Evolutionary conservation across 306 rosid genomes (phyloP).

Genomic region (Quercus parvula): DNA sequence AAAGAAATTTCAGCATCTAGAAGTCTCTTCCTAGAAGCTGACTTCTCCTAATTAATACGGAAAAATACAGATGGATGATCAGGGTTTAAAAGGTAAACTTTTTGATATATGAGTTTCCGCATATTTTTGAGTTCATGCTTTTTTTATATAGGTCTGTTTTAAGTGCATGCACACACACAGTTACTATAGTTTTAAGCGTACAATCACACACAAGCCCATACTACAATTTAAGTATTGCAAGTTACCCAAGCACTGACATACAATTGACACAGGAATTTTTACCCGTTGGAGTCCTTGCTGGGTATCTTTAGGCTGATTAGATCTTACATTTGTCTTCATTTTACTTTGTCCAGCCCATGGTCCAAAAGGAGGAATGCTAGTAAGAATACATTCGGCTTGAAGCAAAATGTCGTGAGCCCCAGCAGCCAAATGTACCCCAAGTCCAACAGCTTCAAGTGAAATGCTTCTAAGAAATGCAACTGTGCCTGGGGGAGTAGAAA

Average conservation of each 20-base stretch:
- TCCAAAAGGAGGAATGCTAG: conserved; percentile 63
- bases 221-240: neutral
- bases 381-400: conserved; percentile 71
- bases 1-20: neutral
- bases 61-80: neutral
- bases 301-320: conserved; percentile 94
- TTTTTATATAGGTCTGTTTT: neutral
- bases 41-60: neutral
- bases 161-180: neutral
- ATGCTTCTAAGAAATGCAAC: conserved; percentile 92
- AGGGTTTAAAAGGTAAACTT: neutral
- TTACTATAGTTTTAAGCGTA: neutral
- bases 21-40: neutral
- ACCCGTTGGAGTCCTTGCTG: conserved; percentile 95
- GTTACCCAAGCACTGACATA: neutral
- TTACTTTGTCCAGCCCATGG: conserved; percentile 39
- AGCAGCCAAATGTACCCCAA: conserved; percentile 97
- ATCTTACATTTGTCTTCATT: conserved; percentile 50
- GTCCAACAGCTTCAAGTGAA: conserved; percentile 96
- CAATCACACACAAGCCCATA: neutral
- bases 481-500: conserved; percentile 51
- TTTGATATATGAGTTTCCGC: neutral
- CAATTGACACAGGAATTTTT: conserved; percentile 10
- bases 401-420: conserved; percentile 85
- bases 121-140: too few relatives aligned